A percentile compares a stretch with the other conserved stretches of the same genome.
These are phyloP conservation scores for Periconia sp. DNA, from an alignment of 2,329 filamentous ascomycete genomes.

Conservation along the genomic window DNA sequence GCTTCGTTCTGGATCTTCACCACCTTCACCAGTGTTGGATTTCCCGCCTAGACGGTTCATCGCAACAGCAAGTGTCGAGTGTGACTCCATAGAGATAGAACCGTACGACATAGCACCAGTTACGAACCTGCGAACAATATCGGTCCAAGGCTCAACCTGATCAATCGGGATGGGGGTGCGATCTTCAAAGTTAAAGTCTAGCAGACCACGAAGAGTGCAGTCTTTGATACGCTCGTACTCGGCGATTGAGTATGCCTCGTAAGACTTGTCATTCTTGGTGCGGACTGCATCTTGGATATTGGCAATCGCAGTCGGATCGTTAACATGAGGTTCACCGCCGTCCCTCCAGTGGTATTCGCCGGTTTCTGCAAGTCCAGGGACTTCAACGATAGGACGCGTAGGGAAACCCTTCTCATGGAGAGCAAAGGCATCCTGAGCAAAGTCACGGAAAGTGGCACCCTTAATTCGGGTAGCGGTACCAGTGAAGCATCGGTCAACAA, in stretches of 20 bases:
- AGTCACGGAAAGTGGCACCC: constrained; percentile 89
- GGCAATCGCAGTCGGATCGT: constrained; percentile 91
- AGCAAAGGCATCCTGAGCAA: constrained; percentile 91
- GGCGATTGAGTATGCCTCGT: constrained; percentile 90
- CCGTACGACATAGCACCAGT: constrained; percentile 99
- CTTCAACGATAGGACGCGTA: constrained; percentile 71
- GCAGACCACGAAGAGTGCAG: constrained; percentile 88
- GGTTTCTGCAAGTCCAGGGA: constrained; percentile 84
- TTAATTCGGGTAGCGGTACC: constrained; percentile 93
- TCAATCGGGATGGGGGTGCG: constrained; percentile 84
- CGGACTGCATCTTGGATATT: constrained; percentile 97
- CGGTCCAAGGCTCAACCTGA: constrained; percentile 96
- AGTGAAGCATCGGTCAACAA: constrained; percentile 92
- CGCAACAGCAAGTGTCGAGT: constrained; percentile 91
- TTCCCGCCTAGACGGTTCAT: constrained; percentile 97
- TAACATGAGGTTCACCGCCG: constrained; percentile 91
- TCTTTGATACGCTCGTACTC: constrained; percentile 97
- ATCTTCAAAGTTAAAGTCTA: constrained; percentile 96
- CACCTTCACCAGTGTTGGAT: constrained; percentile 96
- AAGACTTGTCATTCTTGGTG: constrained; percentile 97
- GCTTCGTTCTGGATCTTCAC: constrained; percentile 90
- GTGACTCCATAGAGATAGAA: constrained; percentile 97
- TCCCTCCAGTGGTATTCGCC: constrained; percentile 99
- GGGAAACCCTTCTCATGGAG: constrained; percentile 95
- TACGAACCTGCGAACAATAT: constrained; percentile 94